A percentile compares a stretch with the other conserved stretches of the same genome.
Conservation (phyloP, 2,329 filamentous ascomycete species). For the Ambrosiella cleistominuta region DNA sequence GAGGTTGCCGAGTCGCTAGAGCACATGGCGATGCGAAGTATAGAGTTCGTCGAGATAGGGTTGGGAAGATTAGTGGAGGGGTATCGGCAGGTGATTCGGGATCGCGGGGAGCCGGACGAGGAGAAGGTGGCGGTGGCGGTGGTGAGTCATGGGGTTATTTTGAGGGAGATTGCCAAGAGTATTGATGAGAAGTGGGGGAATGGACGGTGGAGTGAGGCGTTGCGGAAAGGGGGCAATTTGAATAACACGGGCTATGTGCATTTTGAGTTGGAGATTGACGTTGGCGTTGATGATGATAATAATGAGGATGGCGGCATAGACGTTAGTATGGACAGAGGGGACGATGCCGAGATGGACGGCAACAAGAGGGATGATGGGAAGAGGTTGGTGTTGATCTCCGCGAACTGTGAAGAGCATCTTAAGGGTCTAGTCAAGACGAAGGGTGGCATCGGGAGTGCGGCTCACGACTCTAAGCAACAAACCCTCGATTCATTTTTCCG, state of each 20-base stretch:
- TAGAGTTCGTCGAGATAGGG: constrained; percentile 51
- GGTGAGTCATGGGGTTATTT: constrained; percentile 70
- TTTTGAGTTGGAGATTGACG: constrained; percentile 5
- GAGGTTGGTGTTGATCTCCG: constrained; percentile 30
- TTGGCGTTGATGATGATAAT: neutral
- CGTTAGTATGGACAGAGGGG: too few species aligned
- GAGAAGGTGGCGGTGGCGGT: constrained; percentile 33
- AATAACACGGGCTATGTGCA: constrained; percentile 36
- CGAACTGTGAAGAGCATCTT: constrained; percentile 60
- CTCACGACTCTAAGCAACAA: constrained; percentile 57
- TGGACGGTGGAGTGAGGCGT: constrained; percentile 13
- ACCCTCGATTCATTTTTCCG: constrained; percentile 61
- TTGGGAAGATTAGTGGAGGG: neutral
- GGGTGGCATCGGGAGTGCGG: constrained; percentile 64
- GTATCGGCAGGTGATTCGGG: neutral
- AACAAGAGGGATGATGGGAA: neutral
- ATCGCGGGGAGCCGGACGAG: neutral
- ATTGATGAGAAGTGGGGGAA: constrained; percentile 37
- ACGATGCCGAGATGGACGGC: too few species aligned
- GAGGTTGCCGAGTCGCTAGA: constrained; percentile 48
- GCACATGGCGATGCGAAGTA: constrained; percentile 46
- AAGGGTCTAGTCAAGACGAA: constrained; percentile 57
- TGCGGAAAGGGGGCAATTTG: constrained; percentile 21
- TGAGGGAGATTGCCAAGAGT: constrained; percentile 49
- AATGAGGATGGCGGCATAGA: neutral